Base-by-base conservation (phyloP, 192 early-diverging fungal genomes). In the Haplosporangium gracile region DNA sequence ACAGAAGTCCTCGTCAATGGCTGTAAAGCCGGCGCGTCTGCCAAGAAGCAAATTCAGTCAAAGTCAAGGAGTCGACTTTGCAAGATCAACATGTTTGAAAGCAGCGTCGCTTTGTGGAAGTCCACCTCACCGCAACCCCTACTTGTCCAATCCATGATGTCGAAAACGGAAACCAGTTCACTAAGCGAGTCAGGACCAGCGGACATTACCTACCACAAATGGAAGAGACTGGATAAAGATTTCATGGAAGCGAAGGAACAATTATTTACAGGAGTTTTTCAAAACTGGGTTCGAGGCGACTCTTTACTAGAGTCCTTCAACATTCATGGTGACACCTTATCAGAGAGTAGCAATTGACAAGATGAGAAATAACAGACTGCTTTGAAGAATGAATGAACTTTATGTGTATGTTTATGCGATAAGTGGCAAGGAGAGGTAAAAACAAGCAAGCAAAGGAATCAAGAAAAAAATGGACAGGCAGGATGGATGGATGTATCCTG, bases 1-100 rank as follows among this genome's bases (percentile, higher is more conserved):
- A 68, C 91, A 13, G 88, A 89, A 26, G 92, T 91, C 7, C 81
- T 93, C 11, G 85, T 91, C 9, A 88, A 87, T 53, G 92, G 92
- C 0, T 83, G 89, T 49, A 84, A 88, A 47, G 91, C 92, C 70
- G 92, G 92, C n/a, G 82, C 90, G 4, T 88, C 88, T 34, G 57
- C 79, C 32, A 74, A 81, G 49, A 85, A 77, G 26, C 73, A 53
- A 36, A 43, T 86, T 24, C 74, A 65, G 20, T 65, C 75, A 20
- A 80, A 80, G 24, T 73, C 84, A 1, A 76, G 84, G 38, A 86
- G 84, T 70, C 74, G 76, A 47, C 63, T 86, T 5, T 81, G 84
- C 74, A 86, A 86, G 36, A 13, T 86, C 40, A 80, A 78, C 24
- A 86, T 86, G 79, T 80, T 76, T 29, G 39, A 78, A 22, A 69